Percentiles rank a stretch among this genome's conserved stretches.
phyloP scores from a whole-genome alignment of 495 filamentous ascomycete genomes.

The Amniculicola lignicola region DNA sequence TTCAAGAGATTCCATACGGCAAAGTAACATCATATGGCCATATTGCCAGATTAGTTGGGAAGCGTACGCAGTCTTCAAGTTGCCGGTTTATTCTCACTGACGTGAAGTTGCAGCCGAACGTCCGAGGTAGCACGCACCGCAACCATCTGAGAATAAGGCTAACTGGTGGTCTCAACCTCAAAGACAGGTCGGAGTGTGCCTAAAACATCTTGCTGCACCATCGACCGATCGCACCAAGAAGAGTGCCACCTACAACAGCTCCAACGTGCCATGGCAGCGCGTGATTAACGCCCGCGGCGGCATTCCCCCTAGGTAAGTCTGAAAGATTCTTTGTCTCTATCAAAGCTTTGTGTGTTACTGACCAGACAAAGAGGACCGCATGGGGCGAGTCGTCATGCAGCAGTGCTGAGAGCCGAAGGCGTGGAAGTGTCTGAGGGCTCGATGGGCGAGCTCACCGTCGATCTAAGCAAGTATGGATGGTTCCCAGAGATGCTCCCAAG shows the following conservation, averaged over 20 bases:
- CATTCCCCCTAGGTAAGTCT: slow-evolving; percentile 72
- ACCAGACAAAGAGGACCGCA: slow-evolving; percentile 35
- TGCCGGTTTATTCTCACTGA: slow-evolving; percentile 7
- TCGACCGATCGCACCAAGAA: slow-evolving; percentile 40
- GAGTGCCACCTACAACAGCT: slow-evolving; percentile 55
- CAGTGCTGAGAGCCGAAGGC: slow-evolving; percentile 37
- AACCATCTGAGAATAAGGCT: background rate
- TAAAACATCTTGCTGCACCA: slow-evolving; percentile 72
- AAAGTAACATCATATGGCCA: slow-evolving; percentile 87
- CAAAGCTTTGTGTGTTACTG: slow-evolving; percentile 3
- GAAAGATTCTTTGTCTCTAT: slow-evolving; percentile 6
- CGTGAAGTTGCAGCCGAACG: slow-evolving; percentile 38
- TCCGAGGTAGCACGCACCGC: slow-evolving; percentile 37
- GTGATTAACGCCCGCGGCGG: slow-evolving; percentile 83
- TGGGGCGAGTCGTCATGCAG: slow-evolving; percentile 41
- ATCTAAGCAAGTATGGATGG: slow-evolving; percentile 41
- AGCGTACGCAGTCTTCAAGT: slow-evolving; percentile 58
- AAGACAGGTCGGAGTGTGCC: slow-evolving; percentile 79
- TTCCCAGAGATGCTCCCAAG: slow-evolving; percentile 42
- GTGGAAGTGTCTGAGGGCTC: slow-evolving; percentile 38
- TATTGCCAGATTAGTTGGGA: slow-evolving; percentile 75
- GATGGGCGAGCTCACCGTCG: slow-evolving; percentile 40
- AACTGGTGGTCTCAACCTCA: slow-evolving; percentile 5
- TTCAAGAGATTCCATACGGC: slow-evolving; percentile 79
- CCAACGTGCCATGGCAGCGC: slow-evolving; percentile 90